These are phyloP conservation scores for Penicillium paneum DNA, from an alignment of 2,329 filamentous ascomycete species.

Conservation along the genomic window DNA sequence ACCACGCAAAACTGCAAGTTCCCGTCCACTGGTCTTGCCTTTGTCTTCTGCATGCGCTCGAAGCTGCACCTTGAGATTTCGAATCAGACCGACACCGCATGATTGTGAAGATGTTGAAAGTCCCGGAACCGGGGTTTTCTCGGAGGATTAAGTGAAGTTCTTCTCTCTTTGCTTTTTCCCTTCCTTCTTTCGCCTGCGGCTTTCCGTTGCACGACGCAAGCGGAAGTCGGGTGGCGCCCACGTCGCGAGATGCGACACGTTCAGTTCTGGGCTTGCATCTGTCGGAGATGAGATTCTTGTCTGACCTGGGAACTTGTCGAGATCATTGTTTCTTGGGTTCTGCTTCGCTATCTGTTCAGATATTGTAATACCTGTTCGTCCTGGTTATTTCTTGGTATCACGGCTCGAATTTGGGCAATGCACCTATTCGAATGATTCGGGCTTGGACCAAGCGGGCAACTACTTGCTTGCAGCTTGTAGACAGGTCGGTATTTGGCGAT, in stretches of 20 bases:
- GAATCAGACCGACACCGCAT: background rate
- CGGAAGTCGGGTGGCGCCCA: conserved; percentile 3
- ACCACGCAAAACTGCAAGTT: background rate
- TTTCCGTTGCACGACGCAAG: background rate
- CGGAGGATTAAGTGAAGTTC: background rate
- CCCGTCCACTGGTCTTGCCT: background rate
- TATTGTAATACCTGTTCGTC: background rate
- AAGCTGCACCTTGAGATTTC: background rate
- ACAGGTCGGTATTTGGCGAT: background rate
- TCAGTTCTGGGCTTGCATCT: background rate
- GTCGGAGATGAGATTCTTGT: background rate
- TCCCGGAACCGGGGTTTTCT: background rate
- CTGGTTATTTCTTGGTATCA: background rate
- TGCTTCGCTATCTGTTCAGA: background rate
- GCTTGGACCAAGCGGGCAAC: background rate
- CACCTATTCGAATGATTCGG: background rate
- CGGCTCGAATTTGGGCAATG: background rate
- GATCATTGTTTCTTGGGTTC: background rate
- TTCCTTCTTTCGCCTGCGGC: background rate
- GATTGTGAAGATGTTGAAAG: background rate
- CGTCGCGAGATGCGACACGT: background rate
- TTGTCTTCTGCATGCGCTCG: background rate
- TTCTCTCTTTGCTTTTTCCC: background rate
- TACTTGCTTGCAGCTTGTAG: background rate
- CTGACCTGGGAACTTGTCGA: background rate